Evolutionary conservation across 495 filamentous ascomycete species (phyloP).

Genomic region (Rostrohypoxylon terebratum): DNA sequence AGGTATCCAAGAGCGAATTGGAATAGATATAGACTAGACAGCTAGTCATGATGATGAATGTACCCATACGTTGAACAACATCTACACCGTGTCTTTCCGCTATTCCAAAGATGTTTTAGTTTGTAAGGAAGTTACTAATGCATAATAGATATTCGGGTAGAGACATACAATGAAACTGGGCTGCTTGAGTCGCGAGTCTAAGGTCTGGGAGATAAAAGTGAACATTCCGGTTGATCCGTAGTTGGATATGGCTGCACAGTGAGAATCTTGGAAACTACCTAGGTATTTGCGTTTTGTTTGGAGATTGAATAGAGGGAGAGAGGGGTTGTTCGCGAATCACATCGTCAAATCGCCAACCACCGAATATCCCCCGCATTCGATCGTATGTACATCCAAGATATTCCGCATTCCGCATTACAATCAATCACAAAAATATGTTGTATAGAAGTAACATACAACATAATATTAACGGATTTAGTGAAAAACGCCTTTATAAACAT

Average conservation of each 20-base stretch:
- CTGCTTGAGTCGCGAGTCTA: not conserved
- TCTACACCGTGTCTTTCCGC: not conserved
- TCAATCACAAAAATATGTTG: too few relatives aligned
- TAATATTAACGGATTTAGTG: too few relatives aligned
- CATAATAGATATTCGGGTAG: not conserved
- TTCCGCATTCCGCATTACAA: too few relatives aligned
- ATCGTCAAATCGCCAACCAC: conserved; percentile 8
- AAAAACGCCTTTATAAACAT: too few relatives aligned
- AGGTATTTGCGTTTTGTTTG: conserved; percentile 2
- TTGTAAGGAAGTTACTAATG: not conserved
- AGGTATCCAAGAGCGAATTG: conserved; percentile 15
- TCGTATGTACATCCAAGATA: too few relatives aligned
- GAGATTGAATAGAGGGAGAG: not conserved
- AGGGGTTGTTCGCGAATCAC: not conserved
- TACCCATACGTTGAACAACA: conserved; percentile 17
- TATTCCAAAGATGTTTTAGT: not conserved
- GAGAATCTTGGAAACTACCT: not conserved
- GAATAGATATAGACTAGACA: conserved; percentile 38
- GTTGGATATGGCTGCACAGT: not conserved
- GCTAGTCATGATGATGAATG: conserved; percentile 23
- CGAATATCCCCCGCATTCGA: conserved; percentile 14
- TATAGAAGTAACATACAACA: too few relatives aligned
- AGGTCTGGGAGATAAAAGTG: not conserved
- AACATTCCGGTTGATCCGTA: conserved; percentile 28
- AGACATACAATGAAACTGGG: too few relatives aligned